Percentiles rank a stretch among this genome's conserved stretches.
phyloP scores from a whole-genome alignment of 805 yeast species.

The Teunomyces cretensis region DNA sequence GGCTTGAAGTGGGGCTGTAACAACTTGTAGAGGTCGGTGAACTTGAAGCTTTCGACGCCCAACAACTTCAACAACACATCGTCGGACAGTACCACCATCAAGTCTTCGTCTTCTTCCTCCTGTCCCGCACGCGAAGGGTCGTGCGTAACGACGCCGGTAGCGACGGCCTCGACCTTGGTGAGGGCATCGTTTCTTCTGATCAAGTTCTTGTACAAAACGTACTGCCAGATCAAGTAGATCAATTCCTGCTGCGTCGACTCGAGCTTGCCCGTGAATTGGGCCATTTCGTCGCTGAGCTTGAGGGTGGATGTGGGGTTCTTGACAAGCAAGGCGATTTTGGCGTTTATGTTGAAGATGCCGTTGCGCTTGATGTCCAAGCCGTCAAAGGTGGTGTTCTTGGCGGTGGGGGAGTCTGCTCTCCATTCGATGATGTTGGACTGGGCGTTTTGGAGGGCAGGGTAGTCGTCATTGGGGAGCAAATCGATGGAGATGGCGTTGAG shows the following conservation, averaged over 20 bases:
- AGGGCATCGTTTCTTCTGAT: conserved; percentile 29
- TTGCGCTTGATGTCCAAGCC: conserved; percentile 84
- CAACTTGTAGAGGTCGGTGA: conserved; percentile 71
- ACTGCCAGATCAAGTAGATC: conserved; percentile 77
- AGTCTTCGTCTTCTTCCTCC: conserved; percentile 30
- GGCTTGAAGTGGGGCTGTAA: conserved; percentile 73
- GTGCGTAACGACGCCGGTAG: conserved; percentile 12
- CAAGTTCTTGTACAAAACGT: conserved; percentile 65
- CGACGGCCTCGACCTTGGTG: conserved; percentile 39
- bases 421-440: conserved; percentile 69
- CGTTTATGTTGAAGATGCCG: conserved; percentile 57
- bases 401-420: conserved; percentile 63
- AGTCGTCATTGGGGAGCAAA: conserved; percentile 45
- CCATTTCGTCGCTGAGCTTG: conserved; percentile 60
- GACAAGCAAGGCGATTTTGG: conserved; percentile 60
- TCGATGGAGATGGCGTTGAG: conserved; percentile 85
- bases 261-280: conserved; percentile 68
- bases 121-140: conserved; percentile 12
- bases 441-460: conserved; percentile 31
- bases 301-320: conserved; percentile 67
- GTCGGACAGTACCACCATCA: conserved; percentile 41
- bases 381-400: conserved; percentile 55
- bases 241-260: conserved; percentile 88
- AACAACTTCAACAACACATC: conserved; percentile 46
- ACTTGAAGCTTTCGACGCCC: conserved; percentile 54